These are phyloP conservation scores for Neurospora pannonica DNA, from an alignment of 495 filamentous ascomycete species.

Conservation along the genomic window DNA sequence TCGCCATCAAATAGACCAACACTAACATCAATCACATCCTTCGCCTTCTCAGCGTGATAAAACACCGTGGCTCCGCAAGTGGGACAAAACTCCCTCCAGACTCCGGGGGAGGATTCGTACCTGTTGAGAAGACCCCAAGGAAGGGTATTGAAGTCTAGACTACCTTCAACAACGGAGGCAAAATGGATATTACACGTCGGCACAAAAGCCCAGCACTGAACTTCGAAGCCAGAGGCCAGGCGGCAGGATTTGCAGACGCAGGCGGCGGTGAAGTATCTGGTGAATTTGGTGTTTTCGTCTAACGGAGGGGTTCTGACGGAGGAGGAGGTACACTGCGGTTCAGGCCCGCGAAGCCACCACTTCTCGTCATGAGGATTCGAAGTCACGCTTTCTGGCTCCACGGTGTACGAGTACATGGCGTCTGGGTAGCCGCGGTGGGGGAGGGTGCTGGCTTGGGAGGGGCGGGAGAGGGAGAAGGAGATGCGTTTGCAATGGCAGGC, in stretches of 20 bases:
- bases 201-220: conserved; percentile 60
- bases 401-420: conserved; percentile 19
- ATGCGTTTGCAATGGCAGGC: conserved; percentile 33
- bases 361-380: conserved; percentile 27
- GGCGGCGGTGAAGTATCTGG: conserved; percentile 54
- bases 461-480: conserved; percentile 32
- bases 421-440: conserved; percentile 25
- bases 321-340: conserved; percentile 3
- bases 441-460: conserved; percentile 15
- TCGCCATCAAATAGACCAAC: conserved; percentile 46
- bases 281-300: neutral
- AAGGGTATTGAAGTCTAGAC: conserved; percentile 31
- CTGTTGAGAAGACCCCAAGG: conserved; percentile 35
- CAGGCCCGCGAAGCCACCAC: conserved; percentile 26
- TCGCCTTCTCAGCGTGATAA: conserved; percentile 49
- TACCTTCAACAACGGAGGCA: conserved; percentile 5
- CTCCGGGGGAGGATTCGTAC: conserved; percentile 45
- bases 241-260: conserved; percentile 59
- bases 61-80: conserved; percentile 59
- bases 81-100: conserved; percentile 54
- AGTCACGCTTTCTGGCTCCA: conserved; percentile 33
- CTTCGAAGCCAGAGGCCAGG: conserved; percentile 52
- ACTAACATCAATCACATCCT: conserved; percentile 56
- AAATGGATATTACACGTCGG: conserved; percentile 52
- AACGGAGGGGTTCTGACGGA: neutral